Evolutionary conservation across 23 red algal species (phyloP).

Genomic region (Agarophyton chilense): DNA sequence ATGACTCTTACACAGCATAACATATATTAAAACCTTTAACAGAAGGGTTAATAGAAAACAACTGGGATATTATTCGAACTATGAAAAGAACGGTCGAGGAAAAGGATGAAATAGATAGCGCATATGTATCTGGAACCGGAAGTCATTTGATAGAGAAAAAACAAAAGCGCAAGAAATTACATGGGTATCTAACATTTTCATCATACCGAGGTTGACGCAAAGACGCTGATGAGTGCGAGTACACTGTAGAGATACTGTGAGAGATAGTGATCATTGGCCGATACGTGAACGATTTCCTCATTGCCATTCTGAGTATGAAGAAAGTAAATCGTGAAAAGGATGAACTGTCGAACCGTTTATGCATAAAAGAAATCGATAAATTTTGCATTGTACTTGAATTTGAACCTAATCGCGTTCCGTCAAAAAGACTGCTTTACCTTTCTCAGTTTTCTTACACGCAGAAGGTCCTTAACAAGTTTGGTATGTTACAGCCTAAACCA

Average conservation of each 20-base stretch:
- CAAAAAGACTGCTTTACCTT: slow-evolving; percentile 15
- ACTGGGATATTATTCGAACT: too few relatives aligned
- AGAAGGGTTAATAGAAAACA: too few relatives aligned
- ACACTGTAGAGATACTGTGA: slow-evolving; percentile 10
- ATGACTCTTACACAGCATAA: too few relatives aligned
- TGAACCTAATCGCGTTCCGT: neutral
- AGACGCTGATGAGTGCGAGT: slow-evolving; percentile 42
- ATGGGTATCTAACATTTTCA: too few relatives aligned
- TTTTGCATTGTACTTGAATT: slow-evolving; percentile 25
- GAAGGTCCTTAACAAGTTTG: slow-evolving; percentile 20
- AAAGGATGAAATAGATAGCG: too few relatives aligned
- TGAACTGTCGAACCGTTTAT: slow-evolving; percentile 15
- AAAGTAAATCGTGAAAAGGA: slow-evolving; percentile 3
- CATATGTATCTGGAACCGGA: too few relatives aligned
- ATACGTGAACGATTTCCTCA: slow-evolving; percentile 8
- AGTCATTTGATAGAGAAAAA: too few relatives aligned
- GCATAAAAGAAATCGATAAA: slow-evolving; percentile 28
- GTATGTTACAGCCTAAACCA: slow-evolving; percentile 22
- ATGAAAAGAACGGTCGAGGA: too few relatives aligned
- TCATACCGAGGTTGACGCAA: too few relatives aligned
- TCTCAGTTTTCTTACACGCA: slow-evolving; percentile 24
- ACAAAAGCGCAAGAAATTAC: too few relatives aligned
- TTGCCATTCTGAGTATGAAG: slow-evolving; percentile 28
- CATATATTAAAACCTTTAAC: too few relatives aligned
- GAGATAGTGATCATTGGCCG: slow-evolving; percentile 30